phyloP scores from a whole-genome alignment of 2,329 filamentous ascomycete species.

The Hypoxylon sp. region DNA sequence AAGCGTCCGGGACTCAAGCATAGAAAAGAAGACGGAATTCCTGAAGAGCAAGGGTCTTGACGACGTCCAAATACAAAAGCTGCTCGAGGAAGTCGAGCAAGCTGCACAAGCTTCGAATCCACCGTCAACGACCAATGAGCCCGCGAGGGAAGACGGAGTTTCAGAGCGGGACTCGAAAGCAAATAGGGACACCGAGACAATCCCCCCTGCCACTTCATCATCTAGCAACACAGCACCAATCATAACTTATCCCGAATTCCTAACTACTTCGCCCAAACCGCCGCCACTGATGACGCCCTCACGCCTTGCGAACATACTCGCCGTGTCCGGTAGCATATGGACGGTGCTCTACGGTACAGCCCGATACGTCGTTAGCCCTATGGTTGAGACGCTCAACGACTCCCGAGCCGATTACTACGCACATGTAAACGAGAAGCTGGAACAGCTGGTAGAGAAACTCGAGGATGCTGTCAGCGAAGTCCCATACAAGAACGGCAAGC shows the following conservation, averaged over 20 bases:
- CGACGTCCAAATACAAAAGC: conserved; percentile 74
- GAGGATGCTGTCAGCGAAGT: conserved; percentile 72
- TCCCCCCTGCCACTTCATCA: conserved; percentile 37
- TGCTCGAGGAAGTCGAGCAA: conserved; percentile 62
- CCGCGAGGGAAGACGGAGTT: conserved; percentile 8
- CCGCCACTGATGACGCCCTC: conserved; percentile 73
- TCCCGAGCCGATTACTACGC: conserved; percentile 67
- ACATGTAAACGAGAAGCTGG: conserved; percentile 62
- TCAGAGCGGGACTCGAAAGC: not conserved
- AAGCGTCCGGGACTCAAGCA: conserved; percentile 75
- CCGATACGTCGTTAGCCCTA: conserved; percentile 75
- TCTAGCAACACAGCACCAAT: conserved; percentile 68
- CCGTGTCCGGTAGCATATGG: conserved; percentile 69
- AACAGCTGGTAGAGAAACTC: conserved; percentile 63
- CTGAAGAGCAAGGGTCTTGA: conserved; percentile 81
- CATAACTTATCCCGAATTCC: conserved; percentile 78
- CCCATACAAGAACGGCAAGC: conserved; percentile 58
- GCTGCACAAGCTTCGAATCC: conserved; percentile 27
- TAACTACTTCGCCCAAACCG: conserved; percentile 67
- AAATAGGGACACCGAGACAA: conserved; percentile 10
- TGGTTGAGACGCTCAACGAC: conserved; percentile 66
- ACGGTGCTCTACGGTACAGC: conserved; percentile 77
- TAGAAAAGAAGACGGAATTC: conserved; percentile 81
- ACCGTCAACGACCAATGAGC: conserved; percentile 15
- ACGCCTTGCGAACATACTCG: conserved; percentile 70